Percentiles rank a stretch among this genome's conserved stretches.
These are phyloP conservation scores for Lizonia empirigonia DNA, from an alignment of 2,329 filamentous ascomycete genomes.

Conservation along the genomic window DNA sequence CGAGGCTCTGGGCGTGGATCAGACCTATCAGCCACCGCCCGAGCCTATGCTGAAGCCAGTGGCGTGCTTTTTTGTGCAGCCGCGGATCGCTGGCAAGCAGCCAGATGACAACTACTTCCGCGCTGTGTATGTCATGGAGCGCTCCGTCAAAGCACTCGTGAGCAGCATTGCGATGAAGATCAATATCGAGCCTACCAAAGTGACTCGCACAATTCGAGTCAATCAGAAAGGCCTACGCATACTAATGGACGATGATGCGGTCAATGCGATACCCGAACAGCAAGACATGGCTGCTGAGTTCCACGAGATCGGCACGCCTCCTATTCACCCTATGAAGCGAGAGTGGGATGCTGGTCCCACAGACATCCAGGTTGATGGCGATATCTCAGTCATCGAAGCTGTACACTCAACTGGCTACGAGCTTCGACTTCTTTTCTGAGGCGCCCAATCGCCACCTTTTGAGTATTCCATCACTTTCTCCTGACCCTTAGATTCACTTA, in stretches of 20 bases:
- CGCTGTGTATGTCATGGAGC: conserved; percentile 82
- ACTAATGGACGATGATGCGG: conserved; percentile 87
- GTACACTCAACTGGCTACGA: conserved; percentile 55
- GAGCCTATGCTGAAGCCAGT: conserved; percentile 75
- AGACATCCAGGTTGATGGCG: conserved; percentile 57
- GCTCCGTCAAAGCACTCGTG: conserved; percentile 76
- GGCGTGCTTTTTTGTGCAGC: conserved; percentile 85
- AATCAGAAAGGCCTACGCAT: conserved; percentile 78
- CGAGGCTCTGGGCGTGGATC: conserved; percentile 88
- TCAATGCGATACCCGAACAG: conserved; percentile 82
- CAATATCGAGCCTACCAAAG: conserved; percentile 72
- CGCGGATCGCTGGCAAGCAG: conserved; percentile 56
- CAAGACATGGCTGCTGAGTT: conserved; percentile 83
- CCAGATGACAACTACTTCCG: conserved; percentile 72
- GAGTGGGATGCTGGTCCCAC: conserved; percentile 59
- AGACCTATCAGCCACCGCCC: conserved; percentile 77
- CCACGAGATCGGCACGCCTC: conserved; percentile 63
- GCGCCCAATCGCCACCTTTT: not conserved
- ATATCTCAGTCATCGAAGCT: conserved; percentile 52
- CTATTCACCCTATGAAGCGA: conserved; percentile 54
- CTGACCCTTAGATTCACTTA: conserved; percentile 20
- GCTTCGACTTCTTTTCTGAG: conserved; percentile 56
- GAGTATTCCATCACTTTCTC: conserved; percentile 15
- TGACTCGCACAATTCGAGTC: conserved; percentile 73
- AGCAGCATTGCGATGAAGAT: conserved; percentile 77